Conservation (phyloP, 1,139 yeast genomes). For the Pichia sorboxylosa region DNA sequence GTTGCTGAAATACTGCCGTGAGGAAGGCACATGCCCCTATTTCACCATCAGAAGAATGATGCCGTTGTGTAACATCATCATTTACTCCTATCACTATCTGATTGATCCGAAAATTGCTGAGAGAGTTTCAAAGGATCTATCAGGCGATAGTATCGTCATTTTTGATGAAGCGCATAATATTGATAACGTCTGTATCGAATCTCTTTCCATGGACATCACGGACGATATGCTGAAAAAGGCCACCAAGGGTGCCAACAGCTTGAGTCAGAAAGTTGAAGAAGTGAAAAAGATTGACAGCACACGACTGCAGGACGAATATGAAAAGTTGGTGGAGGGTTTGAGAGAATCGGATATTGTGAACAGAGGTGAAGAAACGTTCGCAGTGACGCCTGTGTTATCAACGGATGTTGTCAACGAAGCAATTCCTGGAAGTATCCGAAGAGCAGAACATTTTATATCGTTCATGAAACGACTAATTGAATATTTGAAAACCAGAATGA, state of each 20-base stretch:
- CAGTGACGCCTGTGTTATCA: constrained; percentile 82
- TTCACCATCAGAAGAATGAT: constrained; percentile 97
- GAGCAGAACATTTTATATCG: constrained; percentile 94
- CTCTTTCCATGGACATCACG: constrained; percentile 76
- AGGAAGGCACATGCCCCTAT: constrained; percentile 81
- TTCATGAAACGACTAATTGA: constrained; percentile 87
- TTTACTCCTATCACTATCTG: constrained; percentile 91
- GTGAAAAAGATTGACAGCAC: constrained; percentile 76
- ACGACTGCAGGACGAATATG: constrained; percentile 80
- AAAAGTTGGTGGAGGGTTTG: constrained; percentile 79
- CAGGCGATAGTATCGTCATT: constrained; percentile 86
- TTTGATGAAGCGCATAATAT: constrained; percentile 98
- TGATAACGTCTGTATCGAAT: constrained; percentile 96
- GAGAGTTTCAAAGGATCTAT: constrained; percentile 81
- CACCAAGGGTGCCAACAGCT: constrained; percentile 67
- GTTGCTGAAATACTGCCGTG: constrained; percentile 63
- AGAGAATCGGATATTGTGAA: constrained; percentile 59
- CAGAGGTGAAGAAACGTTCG: constrained; percentile 54
- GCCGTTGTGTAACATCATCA: constrained; percentile 84
- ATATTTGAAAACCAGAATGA: constrained; percentile 92
- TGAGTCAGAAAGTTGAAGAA: constrained; percentile 66
- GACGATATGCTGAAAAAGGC: constrained; percentile 76
- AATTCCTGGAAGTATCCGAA: constrained; percentile 89
- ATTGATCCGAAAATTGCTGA: constrained; percentile 96
- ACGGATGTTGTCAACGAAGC: constrained; percentile 83